Evolutionary conservation across 768 basidiomycete species (phyloP), one percentile per base, ranked within the genome.

Genomic region (Vishniacozyma victoriae): DNA sequence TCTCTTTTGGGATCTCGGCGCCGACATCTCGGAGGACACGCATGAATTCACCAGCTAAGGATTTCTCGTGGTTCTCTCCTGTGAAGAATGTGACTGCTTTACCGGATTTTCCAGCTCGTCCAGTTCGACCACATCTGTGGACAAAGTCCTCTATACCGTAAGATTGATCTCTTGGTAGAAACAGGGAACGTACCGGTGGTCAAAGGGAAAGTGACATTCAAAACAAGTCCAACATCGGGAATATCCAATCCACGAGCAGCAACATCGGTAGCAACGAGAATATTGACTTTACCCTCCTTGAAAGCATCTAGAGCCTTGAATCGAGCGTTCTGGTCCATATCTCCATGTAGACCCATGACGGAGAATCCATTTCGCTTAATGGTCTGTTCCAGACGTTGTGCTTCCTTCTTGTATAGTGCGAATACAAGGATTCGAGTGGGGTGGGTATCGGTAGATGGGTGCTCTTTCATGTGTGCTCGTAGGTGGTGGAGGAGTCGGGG

Each of bases 51-150:
- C 95, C 95, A 6, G 95, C 92, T 3, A 95, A 77, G 18, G 82
- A 78, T 41, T 80, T 77, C 74, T 95, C 91, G 71, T 95, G 83
- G 33, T 82, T 74, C 45, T 88, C 87, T 4, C 92, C 92, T 1
- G 93, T 96, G 75, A 96, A 97, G 77, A 95, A 96, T 18, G 93
- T 97, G 61, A 95, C 84, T 18, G 88, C 86, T 70, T 87, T 88
- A 46, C 93, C 93, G 31, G 76, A 81, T 67, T 84, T 82, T 11
- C 92, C 92, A 29, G 86, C 93, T 44, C 93, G 86, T 9, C 93
- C 90, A 81, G 72, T 60, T 36, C 68, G 66, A n/a, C 70, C 71
- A 51, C 71, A 70, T 59, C 70, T 64, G 51, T 67, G 64, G 0
- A 69, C 64, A 60, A 62, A 64, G 60, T 64, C 68, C 59, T 63